Base-by-base conservation (phyloP, 306 rosid species). In the Cyclanthera cordifolia region DNA sequence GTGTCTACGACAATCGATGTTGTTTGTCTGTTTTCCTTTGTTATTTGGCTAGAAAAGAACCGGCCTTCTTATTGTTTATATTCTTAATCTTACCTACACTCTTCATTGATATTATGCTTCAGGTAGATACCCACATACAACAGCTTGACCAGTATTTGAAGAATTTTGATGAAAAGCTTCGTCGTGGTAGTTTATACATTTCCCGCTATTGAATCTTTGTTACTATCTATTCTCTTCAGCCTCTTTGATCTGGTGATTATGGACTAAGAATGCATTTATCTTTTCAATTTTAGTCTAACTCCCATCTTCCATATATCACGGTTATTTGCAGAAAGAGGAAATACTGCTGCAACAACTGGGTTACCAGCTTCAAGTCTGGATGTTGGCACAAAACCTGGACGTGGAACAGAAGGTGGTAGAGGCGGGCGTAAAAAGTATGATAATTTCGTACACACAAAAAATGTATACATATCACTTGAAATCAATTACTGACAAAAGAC, bases 101-200 rank as follows among this genome's bases (percentile, higher is more conserved):
- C 39, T 68, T 63, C 59, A 69, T 76, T 46, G 19, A 13, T 24
- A 73, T 41, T 83, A 48, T 77, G 69, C 73, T 76, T 80, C 84
- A 89, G 95, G 96, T 93, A 47, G 98, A 89, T 79, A 84, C 96
- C 11, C 94, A 93, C 73, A 85, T 89, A 69, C 96, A 89, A 59
- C 96, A 93, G 69, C 98, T 93, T 80, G 98, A 93, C 81, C 95
- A 89, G 54, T 87, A 87, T 82, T 87, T 89, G 85, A 93, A 84
- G 78, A 93, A 77, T 71, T 80, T 87, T 77, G 95, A 85, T 63
- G 98, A 88, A 78, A 89, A 89, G 67, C 83, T 86, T 73, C 87
- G 90, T 32, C 96, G 86, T 21, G 95, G 96, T 92, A 87, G 56
- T 74, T 20, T 39, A 60, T 74, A 71, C 73, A 47, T 55, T 70